A percentile compares a stretch with the other conserved stretches of the same genome.
Conservation (phyloP, 495 filamentous ascomycete species). For the Podospora anserina region DNA sequence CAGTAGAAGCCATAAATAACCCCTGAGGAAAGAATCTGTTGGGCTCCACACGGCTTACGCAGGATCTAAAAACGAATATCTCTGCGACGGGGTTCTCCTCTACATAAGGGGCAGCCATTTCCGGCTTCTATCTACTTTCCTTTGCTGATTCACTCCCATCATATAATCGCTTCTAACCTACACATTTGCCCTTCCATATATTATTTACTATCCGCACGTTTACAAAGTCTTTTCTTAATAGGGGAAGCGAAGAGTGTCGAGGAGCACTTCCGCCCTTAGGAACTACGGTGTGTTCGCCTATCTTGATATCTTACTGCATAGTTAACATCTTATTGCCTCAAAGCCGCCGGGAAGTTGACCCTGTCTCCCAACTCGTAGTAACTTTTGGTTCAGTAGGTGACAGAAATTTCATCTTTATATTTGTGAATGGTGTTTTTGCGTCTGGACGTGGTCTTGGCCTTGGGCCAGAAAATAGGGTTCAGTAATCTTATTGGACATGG, state of each 20-base stretch:
- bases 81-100: conserved; percentile 1
- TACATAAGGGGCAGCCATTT: conserved; percentile 5
- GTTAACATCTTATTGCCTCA: too few relatives aligned
- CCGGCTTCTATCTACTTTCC: conserved; percentile 4
- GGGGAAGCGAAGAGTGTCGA: neutral
- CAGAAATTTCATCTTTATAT: too few relatives aligned
- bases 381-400: too few relatives aligned
- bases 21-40: conserved; percentile 5
- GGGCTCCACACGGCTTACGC: conserved; percentile 1
- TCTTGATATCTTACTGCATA: too few relatives aligned
- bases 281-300: too few relatives aligned
- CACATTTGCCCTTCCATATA: neutral
- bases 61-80: neutral
- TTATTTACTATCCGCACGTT: neutral
- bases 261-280: neutral
- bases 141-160: neutral
- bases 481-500: too few relatives aligned
- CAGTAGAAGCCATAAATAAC: neutral
- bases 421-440: too few relatives aligned
- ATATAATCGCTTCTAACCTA: neutral
- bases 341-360: too few relatives aligned
- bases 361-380: too few relatives aligned
- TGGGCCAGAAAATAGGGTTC: too few relatives aligned
- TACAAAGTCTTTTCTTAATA: neutral
- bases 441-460: too few relatives aligned